Evolutionary conservation across 306 rosid species (phyloP), one percentile per base, ranked within the genome.

Genomic region (Corylus avellana): DNA sequence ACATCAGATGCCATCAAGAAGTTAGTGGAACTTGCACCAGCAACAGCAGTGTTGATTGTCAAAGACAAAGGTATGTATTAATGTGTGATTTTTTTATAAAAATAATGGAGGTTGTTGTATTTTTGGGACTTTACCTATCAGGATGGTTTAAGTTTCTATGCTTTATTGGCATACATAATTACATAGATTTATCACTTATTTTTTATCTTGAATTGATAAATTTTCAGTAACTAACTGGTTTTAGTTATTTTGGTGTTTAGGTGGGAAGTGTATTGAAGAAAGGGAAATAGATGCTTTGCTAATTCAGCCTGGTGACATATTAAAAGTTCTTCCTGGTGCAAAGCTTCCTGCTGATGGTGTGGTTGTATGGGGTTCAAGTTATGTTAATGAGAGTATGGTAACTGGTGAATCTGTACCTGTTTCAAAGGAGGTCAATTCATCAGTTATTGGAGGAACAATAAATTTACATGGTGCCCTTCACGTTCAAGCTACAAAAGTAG

Each of bases 1-100:
- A 96, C 99, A 51, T 96, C 99, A 32, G 98, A 96, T 88, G 99
- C 99, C 87, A 96, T 96, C 88, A 96, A 91, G 85, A 96, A 96
- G 84, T 84, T 96, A 86, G 93, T 96, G 75, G 97, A 90, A 86
- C 96, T 96, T 82, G 76, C 96, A 50, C 99, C 99, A 35, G 91
- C 99, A 73, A 91, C 93, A 50, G 97, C 99, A 42, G 72, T 86
- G 72, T 80, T 93, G 84, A 87, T 96, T 80, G 79, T 91, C 80
- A 89, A 84, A 81, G 97, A 91, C 67, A 91, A 89, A 90, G 99
- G 99, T 96, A 39, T 42, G 16, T 39, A 39, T 18, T 47, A 53
- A 11, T 72, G 47, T 70, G 48, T 74, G 39, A 25, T 73, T 78
- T 17, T 80, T 29, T 76, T 74, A 78, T 77, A 39, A 32, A 2